Evolutionary conservation across 176 grass and related monocot species (phyloP).

Genomic region (Tillandsia fasciculata): DNA sequence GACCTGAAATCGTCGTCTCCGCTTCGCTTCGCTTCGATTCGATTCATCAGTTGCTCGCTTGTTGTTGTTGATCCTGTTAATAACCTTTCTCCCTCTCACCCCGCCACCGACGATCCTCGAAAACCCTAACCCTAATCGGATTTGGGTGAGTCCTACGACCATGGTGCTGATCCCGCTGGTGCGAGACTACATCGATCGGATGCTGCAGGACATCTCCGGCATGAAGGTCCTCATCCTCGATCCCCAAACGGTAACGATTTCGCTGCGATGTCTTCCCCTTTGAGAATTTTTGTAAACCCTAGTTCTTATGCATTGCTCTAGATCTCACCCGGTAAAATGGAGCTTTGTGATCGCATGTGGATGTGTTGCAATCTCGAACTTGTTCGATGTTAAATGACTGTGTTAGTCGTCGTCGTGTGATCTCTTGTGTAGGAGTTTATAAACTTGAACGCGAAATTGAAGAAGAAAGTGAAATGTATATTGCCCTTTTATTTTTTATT

Average conservation of each 20-base stretch:
- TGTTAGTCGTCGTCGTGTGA: too few relatives aligned
- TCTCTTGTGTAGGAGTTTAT: too few relatives aligned
- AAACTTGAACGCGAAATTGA: too few relatives aligned
- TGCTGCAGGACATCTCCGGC: conserved; percentile 89
- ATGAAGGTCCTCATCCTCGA: conserved; percentile 98
- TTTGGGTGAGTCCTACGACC: background rate
- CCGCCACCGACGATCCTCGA: background rate
- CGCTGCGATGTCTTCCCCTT: conserved; percentile 4
- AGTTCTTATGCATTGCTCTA: background rate
- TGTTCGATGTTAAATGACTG: too few relatives aligned
- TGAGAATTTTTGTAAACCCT: background rate
- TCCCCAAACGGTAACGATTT: conserved; percentile 44
- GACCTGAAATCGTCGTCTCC: too few relatives aligned
- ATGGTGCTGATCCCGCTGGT: conserved; percentile 73
- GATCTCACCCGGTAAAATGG: conserved; percentile 5
- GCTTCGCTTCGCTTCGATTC: too few relatives aligned
- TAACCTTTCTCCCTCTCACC: too few relatives aligned
- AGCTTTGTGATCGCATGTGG: background rate
- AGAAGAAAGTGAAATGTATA: too few relatives aligned
- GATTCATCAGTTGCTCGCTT: too few relatives aligned
- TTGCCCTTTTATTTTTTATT: too few relatives aligned
- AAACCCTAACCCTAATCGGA: background rate
- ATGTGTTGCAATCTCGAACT: too few relatives aligned
- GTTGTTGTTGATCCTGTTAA: too few relatives aligned
- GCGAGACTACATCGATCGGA: conserved; percentile 85